Percentiles rank a stretch among this genome's conserved stretches.
Evolutionary conservation across 116 monocot species (phyloP).

Genomic region (Trichopus zeylanicus): DNA sequence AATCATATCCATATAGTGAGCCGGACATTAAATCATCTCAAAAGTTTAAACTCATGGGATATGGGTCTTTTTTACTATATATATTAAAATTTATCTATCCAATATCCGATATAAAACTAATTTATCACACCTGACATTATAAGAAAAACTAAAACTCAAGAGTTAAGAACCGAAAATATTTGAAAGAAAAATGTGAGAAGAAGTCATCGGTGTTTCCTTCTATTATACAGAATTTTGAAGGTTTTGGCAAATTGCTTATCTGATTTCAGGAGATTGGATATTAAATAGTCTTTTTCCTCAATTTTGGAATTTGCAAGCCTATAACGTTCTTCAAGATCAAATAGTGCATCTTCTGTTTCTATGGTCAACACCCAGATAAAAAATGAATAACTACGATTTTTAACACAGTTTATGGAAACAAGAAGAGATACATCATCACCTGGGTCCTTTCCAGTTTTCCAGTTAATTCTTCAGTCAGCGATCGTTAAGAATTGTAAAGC

Average conservation of each 20-base stretch:
- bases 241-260: slow-evolving; percentile 26
- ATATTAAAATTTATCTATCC: too few relatives aligned
- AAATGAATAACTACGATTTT: slow-evolving; percentile 1
- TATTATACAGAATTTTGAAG: not conserved
- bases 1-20: too few relatives aligned
- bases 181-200: too few relatives aligned
- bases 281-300: slow-evolving; percentile 77
- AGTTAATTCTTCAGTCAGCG: slow-evolving; percentile 50
- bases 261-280: slow-evolving; percentile 74
- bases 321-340: slow-evolving; percentile 75
- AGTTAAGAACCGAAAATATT: too few relatives aligned
- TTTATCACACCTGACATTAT: too few relatives aligned
- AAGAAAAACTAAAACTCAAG: too few relatives aligned
- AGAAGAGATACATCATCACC: slow-evolving; percentile 19
- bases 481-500: slow-evolving; percentile 57
- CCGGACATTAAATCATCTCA: too few relatives aligned
- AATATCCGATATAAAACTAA: too few relatives aligned
- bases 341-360: slow-evolving; percentile 63
- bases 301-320: slow-evolving; percentile 61
- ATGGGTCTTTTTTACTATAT: too few relatives aligned
- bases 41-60: too few relatives aligned
- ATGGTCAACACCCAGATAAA: slow-evolving; percentile 1
- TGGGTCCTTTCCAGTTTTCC: slow-evolving; percentile 71
- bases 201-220: not conserved
- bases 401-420: not conserved